These are phyloP conservation scores for Colletotrichum tofieldiae DNA, from an alignment of 2,329 filamentous ascomycete species.

Conservation along the genomic window DNA sequence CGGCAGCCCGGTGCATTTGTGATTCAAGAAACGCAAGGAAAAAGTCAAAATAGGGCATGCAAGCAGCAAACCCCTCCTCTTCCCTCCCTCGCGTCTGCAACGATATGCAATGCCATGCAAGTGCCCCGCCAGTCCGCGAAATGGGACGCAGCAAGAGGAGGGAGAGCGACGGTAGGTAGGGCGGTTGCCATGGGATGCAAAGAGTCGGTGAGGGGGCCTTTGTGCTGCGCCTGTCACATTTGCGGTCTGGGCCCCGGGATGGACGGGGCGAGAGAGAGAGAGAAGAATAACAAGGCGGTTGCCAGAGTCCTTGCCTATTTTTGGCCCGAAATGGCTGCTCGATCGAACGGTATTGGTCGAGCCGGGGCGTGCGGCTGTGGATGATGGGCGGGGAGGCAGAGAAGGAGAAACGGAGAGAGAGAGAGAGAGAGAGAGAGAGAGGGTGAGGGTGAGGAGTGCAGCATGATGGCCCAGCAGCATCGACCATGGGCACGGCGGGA, in stretches of 20 bases:
- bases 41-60: conserved; percentile 37
- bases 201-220: conserved; percentile 41
- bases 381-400: conserved; percentile 10
- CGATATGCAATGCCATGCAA: conserved; percentile 42
- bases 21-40: conserved; percentile 3
- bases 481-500: conserved; percentile 12
- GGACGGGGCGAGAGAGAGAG: not conserved
- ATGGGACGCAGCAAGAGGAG: conserved; percentile 16
- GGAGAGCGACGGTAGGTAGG: conserved; percentile 14
- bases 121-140: conserved; percentile 39
- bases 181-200: conserved; percentile 40
- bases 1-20: conserved; percentile 22
- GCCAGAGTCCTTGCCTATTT: conserved; percentile 29
- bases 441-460: conserved; percentile 1
- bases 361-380: conserved; percentile 14
- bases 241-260: conserved; percentile 38
- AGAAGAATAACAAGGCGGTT: conserved; percentile 17
- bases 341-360: conserved; percentile 17
- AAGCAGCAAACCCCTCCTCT: conserved; percentile 26
- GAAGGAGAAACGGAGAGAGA: not conserved
- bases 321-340: conserved; percentile 22
- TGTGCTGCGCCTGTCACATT: conserved; percentile 39
- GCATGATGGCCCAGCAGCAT: conserved; percentile 30
- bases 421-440: not conserved
- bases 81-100: conserved; percentile 38